These are phyloP conservation scores for Mycena latifolia DNA, from an alignment of 768 basidiomycete species.

Conservation along the genomic window DNA sequence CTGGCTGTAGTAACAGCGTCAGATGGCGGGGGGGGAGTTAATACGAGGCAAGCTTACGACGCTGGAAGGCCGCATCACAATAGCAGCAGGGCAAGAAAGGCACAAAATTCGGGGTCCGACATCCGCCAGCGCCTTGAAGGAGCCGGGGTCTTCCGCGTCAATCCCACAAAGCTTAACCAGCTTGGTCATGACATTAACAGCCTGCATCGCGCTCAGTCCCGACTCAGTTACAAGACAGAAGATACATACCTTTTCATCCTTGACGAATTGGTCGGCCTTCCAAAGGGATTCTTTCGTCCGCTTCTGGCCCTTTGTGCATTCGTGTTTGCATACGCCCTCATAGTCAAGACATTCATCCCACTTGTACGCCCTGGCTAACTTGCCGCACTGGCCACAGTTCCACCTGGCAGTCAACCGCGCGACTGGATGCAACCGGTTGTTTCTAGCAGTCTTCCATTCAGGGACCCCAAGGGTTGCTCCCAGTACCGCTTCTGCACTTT, in stretches of 20 bases:
- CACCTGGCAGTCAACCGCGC: constrained; percentile 72
- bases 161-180: constrained; percentile 48
- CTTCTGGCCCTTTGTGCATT: constrained; percentile 56
- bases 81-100: constrained; percentile 59
- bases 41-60: constrained; percentile 52
- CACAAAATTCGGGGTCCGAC: constrained; percentile 57
- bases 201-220: constrained; percentile 49
- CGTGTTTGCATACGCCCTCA: constrained; percentile 68
- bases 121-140: constrained; percentile 35
- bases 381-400: constrained; percentile 65
- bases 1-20: constrained; percentile 52
- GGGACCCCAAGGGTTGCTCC: constrained; percentile 61
- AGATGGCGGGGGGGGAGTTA: not conserved
- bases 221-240: not conserved
- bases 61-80: constrained; percentile 60
- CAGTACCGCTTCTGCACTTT: constrained; percentile 57
- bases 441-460: constrained; percentile 64
- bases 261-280: constrained; percentile 65
- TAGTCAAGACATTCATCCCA: constrained; percentile 67
- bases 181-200: constrained; percentile 55
- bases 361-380: constrained; percentile 47
- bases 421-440: constrained; percentile 62
- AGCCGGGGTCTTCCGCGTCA: constrained; percentile 46
- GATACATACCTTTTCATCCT: constrained; percentile 65
- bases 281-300: constrained; percentile 50